phyloP scores from a whole-genome alignment of 371 early-diverging fungal genomes.

The Blastocladiella emersonii region DNA sequence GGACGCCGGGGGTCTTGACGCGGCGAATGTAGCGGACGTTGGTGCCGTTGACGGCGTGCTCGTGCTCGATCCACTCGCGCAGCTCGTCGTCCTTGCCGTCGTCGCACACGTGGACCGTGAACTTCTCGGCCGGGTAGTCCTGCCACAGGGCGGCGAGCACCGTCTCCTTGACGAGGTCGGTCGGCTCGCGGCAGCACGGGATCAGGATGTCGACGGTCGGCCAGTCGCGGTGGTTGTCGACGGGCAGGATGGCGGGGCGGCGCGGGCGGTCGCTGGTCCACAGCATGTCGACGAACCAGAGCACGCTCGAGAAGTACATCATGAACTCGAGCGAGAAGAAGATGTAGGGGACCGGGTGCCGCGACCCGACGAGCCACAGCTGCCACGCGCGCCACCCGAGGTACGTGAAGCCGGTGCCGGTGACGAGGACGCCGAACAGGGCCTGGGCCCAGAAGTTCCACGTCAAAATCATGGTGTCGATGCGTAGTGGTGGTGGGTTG shows the following conservation, averaged over 20 bases:
- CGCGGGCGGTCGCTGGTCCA: slow-evolving; percentile 1
- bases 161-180: slow-evolving; percentile 7
- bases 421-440: background rate
- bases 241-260: background rate
- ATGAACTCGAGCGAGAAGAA: slow-evolving; percentile 7
- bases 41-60: slow-evolving; percentile 1
- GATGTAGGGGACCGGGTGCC: slow-evolving; percentile 6
- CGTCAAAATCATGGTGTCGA: background rate
- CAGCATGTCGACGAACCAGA: slow-evolving; percentile 6
- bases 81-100: slow-evolving; percentile 7
- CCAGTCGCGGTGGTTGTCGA: background rate
- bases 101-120: slow-evolving; percentile 6
- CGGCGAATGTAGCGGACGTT: slow-evolving; percentile 7
- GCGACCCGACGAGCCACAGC: background rate
- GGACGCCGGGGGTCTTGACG: slow-evolving; percentile 5
- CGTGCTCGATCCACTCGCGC: slow-evolving; percentile 6
- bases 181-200: slow-evolving; percentile 8
- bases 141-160: slow-evolving; percentile 6
- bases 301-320: background rate
- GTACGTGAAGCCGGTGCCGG: background rate
- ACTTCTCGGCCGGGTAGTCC: slow-evolving; percentile 7
- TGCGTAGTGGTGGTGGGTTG: too few species aligned
- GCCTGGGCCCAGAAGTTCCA: slow-evolving; percentile 2
- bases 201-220: slow-evolving; percentile 6
- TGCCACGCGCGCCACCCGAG: background rate